Conservation (phyloP, 495 filamentous ascomycete species). For the Neurospora sp. region DNA sequence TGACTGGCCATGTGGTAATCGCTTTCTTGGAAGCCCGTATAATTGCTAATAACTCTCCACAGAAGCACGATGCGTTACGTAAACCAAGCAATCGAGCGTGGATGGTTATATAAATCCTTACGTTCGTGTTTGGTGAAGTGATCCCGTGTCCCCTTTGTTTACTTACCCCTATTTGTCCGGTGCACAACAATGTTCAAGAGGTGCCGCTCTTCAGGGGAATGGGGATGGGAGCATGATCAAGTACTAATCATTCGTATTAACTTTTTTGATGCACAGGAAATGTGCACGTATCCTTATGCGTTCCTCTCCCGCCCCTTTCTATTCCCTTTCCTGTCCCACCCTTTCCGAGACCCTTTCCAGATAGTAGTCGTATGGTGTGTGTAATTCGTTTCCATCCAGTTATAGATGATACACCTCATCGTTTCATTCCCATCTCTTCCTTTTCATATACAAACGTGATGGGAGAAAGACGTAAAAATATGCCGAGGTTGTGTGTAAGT, state of each 20-base stretch:
- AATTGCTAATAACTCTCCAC: neutral
- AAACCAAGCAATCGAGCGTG: neutral
- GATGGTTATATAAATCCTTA: neutral
- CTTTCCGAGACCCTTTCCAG: neutral
- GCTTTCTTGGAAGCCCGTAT: neutral
- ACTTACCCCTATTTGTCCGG: neutral
- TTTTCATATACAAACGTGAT: neutral
- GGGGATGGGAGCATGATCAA: neutral
- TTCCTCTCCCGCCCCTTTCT: neutral
- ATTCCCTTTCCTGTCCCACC: neutral
- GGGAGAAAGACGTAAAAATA: neutral
- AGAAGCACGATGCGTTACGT: neutral
- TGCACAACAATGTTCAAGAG: neutral
- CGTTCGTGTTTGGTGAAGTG: neutral
- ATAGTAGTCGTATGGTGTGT: neutral
- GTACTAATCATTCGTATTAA: neutral
- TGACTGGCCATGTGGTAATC: neutral
- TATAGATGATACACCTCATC: neutral
- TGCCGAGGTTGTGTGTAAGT: neutral
- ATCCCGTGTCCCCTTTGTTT: neutral
- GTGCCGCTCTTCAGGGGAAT: neutral
- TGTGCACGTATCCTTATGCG: neutral
- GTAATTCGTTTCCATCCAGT: neutral
- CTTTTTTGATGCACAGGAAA: neutral
- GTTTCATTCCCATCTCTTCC: neutral